These are phyloP conservation scores for Biancaea sappan DNA, from an alignment of 306 rosid genomes.

Conservation along the genomic window DNA sequence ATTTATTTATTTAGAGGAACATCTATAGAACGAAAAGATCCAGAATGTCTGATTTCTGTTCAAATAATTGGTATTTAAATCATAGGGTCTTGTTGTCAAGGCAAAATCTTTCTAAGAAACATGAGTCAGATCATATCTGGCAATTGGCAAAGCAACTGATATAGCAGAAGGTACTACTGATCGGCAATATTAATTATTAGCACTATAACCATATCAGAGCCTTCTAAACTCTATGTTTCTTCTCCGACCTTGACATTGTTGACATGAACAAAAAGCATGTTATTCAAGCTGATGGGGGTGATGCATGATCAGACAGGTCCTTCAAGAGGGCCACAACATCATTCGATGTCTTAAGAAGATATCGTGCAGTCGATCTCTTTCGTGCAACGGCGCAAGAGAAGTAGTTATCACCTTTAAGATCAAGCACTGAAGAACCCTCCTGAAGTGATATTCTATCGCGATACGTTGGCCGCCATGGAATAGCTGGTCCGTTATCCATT, in stretches of 20 bases:
- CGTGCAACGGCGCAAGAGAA: slow-evolving; percentile 85
- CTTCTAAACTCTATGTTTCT: slow-evolving; percentile 16
- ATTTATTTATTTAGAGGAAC: neutral
- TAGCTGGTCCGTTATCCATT: slow-evolving; percentile 31
- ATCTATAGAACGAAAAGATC: neutral
- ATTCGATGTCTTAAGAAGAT: slow-evolving; percentile 68
- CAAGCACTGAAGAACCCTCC: slow-evolving; percentile 91
- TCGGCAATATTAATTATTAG: neutral
- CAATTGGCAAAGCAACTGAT: slow-evolving; percentile 15
- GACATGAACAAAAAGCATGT: slow-evolving; percentile 3
- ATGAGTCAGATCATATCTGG: slow-evolving; percentile 11
- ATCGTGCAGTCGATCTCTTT: slow-evolving; percentile 78
- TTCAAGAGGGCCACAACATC: slow-evolving; percentile 68
- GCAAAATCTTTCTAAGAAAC: neutral
- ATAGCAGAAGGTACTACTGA: neutral
- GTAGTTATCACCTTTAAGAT: slow-evolving; percentile 85
- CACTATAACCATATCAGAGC: neutral
- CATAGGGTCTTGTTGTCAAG: neutral
- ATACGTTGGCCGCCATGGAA: slow-evolving; percentile 46
- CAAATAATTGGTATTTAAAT: neutral
- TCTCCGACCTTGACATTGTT: slow-evolving; percentile 16
- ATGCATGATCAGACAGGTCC: slow-evolving; percentile 54
- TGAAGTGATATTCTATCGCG: slow-evolving; percentile 51
- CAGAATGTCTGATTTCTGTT: neutral
- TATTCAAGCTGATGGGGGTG: slow-evolving; percentile 23